Evolutionary conservation across 2,329 filamentous ascomycete species (phyloP), one percentile per base, ranked within the genome.

Genomic region (Fusarium chlamydosporum): DNA sequence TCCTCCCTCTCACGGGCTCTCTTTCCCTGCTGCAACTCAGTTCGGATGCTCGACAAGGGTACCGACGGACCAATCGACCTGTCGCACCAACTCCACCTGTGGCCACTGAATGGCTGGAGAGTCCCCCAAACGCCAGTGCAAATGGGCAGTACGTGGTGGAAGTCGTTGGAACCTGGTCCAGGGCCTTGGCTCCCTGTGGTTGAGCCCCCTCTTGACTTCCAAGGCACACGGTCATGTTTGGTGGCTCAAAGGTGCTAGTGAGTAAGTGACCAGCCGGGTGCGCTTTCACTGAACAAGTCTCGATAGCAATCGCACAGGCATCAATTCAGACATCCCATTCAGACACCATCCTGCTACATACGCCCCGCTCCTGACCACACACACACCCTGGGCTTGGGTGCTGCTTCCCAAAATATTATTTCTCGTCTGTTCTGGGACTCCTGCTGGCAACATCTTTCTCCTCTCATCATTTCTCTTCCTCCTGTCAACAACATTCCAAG

Each of bases 401-500:
- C 68, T 76, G 42, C 68, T 70, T 75, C 77, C 77, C 76, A 79
- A 79, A 79, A 79, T 79, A 79, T 78, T 79, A 79, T 79, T 79
- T 78, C 77, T 78, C 76, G 71, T 75, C 67, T 68, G 66, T 71
- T 75, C 68, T 75, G 66, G 63, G 68, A 71, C 70, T 61, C 67
- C 74, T 65, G 52, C 65, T 73, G 66, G 66, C 66, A 62, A 53
- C 61, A 51, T 62, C 57, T 71, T 63, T 68, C 61, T 61, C 67
- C 65, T 72, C 72, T 74, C 70, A 68, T 70, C 66, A 72, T 68
- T 65, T 61, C 50, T 56, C 67, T 56, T 63, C 57, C 59, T 63
- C 43, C 53, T 54, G 53, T 37, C 61, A 72, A 47, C 66, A 65
- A 57, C 60, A 56, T 42, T 61, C 43, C 45, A 65, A 42, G 54